Percentiles rank a stretch among this genome's conserved stretches.
These are phyloP conservation scores for Microsporum audouinii DNA, from an alignment of 2,329 filamentous ascomycete species.

Conservation along the genomic window DNA sequence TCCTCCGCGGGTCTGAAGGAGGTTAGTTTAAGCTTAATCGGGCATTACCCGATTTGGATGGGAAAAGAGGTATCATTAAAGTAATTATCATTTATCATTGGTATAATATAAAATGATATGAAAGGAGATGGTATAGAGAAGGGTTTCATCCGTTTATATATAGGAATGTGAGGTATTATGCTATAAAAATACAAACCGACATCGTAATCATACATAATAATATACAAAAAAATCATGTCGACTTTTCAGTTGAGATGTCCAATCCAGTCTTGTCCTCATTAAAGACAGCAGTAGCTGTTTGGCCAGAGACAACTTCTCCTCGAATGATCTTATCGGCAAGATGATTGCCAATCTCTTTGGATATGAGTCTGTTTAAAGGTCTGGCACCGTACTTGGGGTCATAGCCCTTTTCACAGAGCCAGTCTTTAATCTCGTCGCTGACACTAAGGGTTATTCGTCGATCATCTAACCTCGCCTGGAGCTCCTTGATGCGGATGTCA, in stretches of 20 bases:
- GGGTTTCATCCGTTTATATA: background rate
- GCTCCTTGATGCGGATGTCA: slow-evolving; percentile 75
- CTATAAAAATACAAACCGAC: slow-evolving; percentile 2
- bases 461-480: slow-evolving; percentile 73
- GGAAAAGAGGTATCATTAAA: background rate
- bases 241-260: slow-evolving; percentile 34
- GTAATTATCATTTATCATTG: background rate
- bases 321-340: slow-evolving; percentile 87
- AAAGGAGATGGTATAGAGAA: background rate
- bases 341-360: slow-evolving; percentile 76
- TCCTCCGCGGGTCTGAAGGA: background rate
- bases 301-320: slow-evolving; percentile 64
- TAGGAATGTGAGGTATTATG: background rate
- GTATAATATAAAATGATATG: background rate
- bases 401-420: slow-evolving; percentile 83
- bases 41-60: background rate
- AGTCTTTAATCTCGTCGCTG: slow-evolving; percentile 60
- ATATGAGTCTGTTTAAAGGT: slow-evolving; percentile 80
- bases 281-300: slow-evolving; percentile 59
- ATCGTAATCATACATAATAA: background rate
- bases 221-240: background rate
- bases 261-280: slow-evolving; percentile 51
- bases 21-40: background rate
- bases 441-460: slow-evolving; percentile 69
- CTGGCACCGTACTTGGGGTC: slow-evolving; percentile 84